Evolutionary conservation across 2,329 filamentous ascomycete genomes (phyloP).

Genomic region (Microthyrium microscopicum): DNA sequence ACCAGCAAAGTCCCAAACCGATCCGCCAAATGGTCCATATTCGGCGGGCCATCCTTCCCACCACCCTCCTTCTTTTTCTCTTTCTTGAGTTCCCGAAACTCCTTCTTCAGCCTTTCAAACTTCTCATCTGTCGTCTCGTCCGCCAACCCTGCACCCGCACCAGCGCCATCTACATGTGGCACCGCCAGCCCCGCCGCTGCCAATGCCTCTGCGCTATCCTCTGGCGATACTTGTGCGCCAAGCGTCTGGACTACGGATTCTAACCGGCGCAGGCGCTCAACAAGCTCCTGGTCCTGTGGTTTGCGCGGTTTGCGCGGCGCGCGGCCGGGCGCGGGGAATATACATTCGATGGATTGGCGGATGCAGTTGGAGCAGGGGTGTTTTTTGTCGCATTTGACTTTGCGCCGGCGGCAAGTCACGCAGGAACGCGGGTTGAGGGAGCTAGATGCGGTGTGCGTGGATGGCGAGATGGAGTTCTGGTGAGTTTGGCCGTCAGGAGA

Average conservation of each 20-base stretch:
- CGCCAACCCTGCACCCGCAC: neutral
- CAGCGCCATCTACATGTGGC: slow-evolving; percentile 3
- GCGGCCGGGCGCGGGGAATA: slow-evolving; percentile 58
- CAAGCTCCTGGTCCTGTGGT: slow-evolving; percentile 51
- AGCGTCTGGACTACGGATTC: slow-evolving; percentile 56
- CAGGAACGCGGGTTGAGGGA: slow-evolving; percentile 23
- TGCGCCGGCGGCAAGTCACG: slow-evolving; percentile 38
- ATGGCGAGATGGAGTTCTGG: no score
- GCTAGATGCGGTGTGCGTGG: no score
- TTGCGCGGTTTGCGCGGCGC: slow-evolving; percentile 53
- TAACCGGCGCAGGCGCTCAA: slow-evolving; percentile 54
- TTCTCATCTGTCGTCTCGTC: slow-evolving; percentile 6
- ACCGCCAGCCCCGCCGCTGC: slow-evolving; percentile 7
- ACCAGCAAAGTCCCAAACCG: slow-evolving; percentile 54
- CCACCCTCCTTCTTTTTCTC: slow-evolving; percentile 7
- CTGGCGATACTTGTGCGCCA: slow-evolving; percentile 27
- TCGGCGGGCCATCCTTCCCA: slow-evolving; percentile 1
- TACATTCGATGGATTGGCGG: slow-evolving; percentile 51
- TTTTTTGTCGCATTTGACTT: slow-evolving; percentile 65
- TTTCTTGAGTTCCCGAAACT: slow-evolving; percentile 7
- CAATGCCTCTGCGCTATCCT: slow-evolving; percentile 9
- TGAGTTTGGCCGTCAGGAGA: no score
- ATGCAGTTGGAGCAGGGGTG: slow-evolving; percentile 63
- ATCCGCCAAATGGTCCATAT: slow-evolving; percentile 22
- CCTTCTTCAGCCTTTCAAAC: slow-evolving; percentile 2